A percentile compares a stretch with the other conserved stretches of the same genome.
These are phyloP conservation scores for Colletotrichum tanaceti DNA, from an alignment of 2,329 filamentous ascomycete genomes.

Conservation along the genomic window DNA sequence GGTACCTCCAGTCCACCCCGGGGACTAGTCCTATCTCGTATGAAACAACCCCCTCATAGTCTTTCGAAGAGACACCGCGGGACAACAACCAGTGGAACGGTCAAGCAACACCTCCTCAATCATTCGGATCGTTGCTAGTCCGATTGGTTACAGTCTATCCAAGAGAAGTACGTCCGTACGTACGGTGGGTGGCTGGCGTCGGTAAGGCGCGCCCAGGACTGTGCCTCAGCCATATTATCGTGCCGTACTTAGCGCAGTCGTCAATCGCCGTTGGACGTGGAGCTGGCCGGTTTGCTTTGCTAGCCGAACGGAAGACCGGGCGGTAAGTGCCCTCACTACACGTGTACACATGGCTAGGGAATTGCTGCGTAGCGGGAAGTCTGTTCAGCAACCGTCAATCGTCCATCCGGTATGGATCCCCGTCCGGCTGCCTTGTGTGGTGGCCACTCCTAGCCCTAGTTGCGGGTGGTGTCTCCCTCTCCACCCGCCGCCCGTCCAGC, in stretches of 20 bases:
- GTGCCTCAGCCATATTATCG: constrained; percentile 3
- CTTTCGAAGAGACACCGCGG: neutral
- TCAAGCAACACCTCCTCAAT: neutral
- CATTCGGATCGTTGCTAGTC: neutral
- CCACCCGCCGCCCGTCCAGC: constrained; percentile 30
- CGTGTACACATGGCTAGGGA: constrained; percentile 1
- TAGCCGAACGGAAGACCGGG: constrained; percentile 10
- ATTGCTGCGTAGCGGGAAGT: constrained; percentile 34
- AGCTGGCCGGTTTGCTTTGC: constrained; percentile 8
- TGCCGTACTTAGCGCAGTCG: neutral
- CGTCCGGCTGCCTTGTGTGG: neutral
- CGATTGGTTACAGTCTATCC: neutral
- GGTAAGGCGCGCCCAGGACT: neutral
- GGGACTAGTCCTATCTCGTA: neutral
- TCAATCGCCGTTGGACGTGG: constrained; percentile 18
- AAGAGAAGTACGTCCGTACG: neutral
- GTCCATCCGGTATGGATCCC: constrained; percentile 36
- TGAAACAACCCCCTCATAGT: neutral
- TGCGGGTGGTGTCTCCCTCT: constrained; percentile 23
- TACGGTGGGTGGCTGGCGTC: neutral
- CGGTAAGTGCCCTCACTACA: no score
- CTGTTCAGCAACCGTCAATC: constrained; percentile 36
- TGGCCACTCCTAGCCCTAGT: constrained; percentile 22
- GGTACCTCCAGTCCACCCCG: neutral
- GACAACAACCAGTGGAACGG: neutral